Conservation (phyloP, 805 yeast species). For the Metschnikowia gelsemii region DNA sequence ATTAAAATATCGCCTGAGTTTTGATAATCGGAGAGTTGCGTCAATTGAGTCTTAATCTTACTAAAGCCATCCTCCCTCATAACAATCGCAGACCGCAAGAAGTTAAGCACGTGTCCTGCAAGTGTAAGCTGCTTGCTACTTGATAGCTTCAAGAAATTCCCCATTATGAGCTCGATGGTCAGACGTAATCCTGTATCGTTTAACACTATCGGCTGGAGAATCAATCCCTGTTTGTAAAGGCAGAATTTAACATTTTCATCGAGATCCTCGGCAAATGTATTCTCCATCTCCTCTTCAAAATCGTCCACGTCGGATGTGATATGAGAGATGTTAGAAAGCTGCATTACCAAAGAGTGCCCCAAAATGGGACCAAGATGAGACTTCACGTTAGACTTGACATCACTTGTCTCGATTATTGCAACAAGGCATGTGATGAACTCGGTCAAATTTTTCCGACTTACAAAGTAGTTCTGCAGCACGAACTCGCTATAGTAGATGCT, state of each 20-base stretch:
- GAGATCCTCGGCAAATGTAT: conserved; percentile 14
- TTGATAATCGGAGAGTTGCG: conserved; percentile 21
- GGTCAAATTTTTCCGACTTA: conserved; percentile 25
- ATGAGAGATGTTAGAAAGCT: conserved; percentile 26
- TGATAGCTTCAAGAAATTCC: conserved; percentile 24
- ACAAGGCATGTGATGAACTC: conserved; percentile 30
- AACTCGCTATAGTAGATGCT: conserved; percentile 31
- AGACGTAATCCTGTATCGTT: conserved; percentile 33
- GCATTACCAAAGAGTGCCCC: conserved; percentile 31
- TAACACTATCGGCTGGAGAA: conserved; percentile 33
- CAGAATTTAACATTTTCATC: conserved; percentile 28
- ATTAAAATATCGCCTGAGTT: conserved; percentile 16
- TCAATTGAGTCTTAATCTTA: conserved; percentile 18
- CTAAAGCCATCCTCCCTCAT: conserved; percentile 30
- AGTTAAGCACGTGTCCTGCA: conserved; percentile 33
- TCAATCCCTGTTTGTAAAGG: conserved; percentile 33
- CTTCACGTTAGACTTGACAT: conserved; percentile 1
- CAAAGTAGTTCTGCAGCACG: conserved; percentile 28
- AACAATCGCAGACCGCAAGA: conserved; percentile 35
- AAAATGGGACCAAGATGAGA: conserved; percentile 14
- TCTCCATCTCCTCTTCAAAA: conserved; percentile 14
- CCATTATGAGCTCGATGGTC: conserved; percentile 35
- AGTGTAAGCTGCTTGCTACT: conserved; percentile 19
- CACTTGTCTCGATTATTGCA: conserved; percentile 31
- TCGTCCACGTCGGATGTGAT: conserved; percentile 12